These are phyloP conservation scores for Hypseocharis bilobata DNA, from an alignment of 441 rosid genomes.

Conservation along the genomic window DNA sequence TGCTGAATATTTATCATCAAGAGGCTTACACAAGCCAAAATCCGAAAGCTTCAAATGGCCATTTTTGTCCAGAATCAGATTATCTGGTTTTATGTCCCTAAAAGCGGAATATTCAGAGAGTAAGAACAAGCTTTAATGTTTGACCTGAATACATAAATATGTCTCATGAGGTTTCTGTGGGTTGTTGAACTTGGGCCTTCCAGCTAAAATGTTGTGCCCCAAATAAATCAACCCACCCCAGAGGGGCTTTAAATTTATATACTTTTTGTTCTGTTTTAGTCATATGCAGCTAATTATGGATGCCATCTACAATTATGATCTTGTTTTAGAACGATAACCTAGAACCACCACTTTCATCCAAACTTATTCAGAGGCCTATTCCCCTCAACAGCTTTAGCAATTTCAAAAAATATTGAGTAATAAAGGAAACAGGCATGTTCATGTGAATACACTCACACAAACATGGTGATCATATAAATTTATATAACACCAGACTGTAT, in stretches of 20 bases:
- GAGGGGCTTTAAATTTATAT: neutral
- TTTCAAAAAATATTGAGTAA: neutral
- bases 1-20: constrained; percentile 64
- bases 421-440: neutral
- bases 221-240: too few species aligned
- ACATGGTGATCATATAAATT: too few species aligned
- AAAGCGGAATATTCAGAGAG: constrained; percentile 17
- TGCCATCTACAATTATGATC: too few species aligned
- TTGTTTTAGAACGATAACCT: too few species aligned
- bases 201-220: too few species aligned
- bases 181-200: too few species aligned
- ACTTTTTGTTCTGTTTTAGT: too few species aligned
- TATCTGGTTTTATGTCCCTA: constrained; percentile 94
- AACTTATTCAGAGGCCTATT: too few species aligned
- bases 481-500: neutral
- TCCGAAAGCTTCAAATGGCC: constrained; percentile 97
- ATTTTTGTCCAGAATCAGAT: constrained; percentile 79
- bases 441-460: too few species aligned
- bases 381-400: too few species aligned
- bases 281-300: too few species aligned
- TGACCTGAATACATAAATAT: constrained; percentile 8
- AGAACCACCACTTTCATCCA: neutral
- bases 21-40: constrained; percentile 94
- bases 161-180: neutral
- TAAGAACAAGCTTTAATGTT: too few species aligned